Evolutionary conservation across 2,329 filamentous ascomycete species (phyloP), one percentile per base, ranked within the genome.

Genomic region (Dryadomyces quercivorus): DNA sequence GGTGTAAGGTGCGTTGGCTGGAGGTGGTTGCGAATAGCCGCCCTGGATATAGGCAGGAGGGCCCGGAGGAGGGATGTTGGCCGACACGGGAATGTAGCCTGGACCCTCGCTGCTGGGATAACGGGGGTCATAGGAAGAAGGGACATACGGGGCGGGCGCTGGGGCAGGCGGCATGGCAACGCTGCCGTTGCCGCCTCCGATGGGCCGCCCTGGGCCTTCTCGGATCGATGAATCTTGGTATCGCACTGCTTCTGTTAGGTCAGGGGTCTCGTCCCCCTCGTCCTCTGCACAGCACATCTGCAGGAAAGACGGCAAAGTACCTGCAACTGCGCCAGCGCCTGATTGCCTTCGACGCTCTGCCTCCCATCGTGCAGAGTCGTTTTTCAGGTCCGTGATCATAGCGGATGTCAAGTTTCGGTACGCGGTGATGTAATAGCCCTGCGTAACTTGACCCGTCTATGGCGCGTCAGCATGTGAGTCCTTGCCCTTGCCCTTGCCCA

Each of bases 321-420:
- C 78, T 81, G 77, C 76, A 50, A 50, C 36, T 15, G 49, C 49
- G 18, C 49, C 49, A 9, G 50, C 8, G 72, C 75, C 75, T 66
- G 71, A 73, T 61, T 71, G 76, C 62, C 74, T 75, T 64, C 77
- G 74, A 65, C 78, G 74, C 68, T 82, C 78, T 66, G 74, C 74
- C 62, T 81, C 78, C 78, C 78, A 82, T 58, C 78, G 75, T 58
- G 77, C 75, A 60, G 78, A 82, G 66, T 82, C 78, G 65, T 75
- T 76, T 63, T 82, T 82, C 56, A 82, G 68, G 61, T 81, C 78
- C 65, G 79, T 77, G 53, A 82, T 82, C 78, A 82, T 82, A 56
- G 78, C 77, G 78, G 84, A 83, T 62, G 86, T 90, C 64, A 90
- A 70, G 66, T 88, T 88, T 59, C 86, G 80, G 69, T 90, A 90